Conservation (phyloP, 2,329 filamentous ascomycete genomes). For the Fusarium sp. region DNA sequence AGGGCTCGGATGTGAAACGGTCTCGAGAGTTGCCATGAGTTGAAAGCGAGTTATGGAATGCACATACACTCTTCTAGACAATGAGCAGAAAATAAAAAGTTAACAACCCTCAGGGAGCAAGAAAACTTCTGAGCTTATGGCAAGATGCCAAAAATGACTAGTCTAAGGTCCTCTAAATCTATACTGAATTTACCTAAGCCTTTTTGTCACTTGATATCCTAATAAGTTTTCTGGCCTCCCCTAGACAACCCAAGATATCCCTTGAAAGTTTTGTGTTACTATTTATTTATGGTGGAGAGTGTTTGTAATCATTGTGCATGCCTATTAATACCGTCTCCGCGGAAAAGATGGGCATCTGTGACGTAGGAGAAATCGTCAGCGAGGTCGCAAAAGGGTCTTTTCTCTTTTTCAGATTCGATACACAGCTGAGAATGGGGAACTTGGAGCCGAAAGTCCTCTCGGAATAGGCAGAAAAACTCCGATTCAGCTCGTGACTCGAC, state of each 20-base stretch:
- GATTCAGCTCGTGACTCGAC: slow-evolving; percentile 6
- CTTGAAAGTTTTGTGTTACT: not conserved
- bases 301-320: slow-evolving; percentile 8
- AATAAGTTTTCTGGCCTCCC: no score
- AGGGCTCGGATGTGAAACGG: slow-evolving; percentile 5
- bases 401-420: no score
- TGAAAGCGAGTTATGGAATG: slow-evolving; percentile 15
- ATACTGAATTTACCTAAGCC: no score
- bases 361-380: not conserved
- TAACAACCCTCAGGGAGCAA: not conserved
- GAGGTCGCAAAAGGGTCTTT: not conserved
- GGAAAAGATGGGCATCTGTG: slow-evolving; percentile 6
- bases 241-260: not conserved
- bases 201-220: no score
- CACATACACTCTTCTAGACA: slow-evolving; percentile 3
- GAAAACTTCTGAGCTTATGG: no score
- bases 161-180: no score
- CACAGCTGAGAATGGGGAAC: not conserved
- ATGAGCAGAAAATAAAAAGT: not conserved
- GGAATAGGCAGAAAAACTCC: not conserved
- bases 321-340: not conserved
- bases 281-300: not conserved
- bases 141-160: no score
- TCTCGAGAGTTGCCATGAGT: not conserved
- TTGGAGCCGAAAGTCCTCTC: slow-evolving; percentile 1